These are phyloP conservation scores for Flaveria ramosissima DNA, from an alignment of 129 eudicot species.

Conservation along the genomic window DNA sequence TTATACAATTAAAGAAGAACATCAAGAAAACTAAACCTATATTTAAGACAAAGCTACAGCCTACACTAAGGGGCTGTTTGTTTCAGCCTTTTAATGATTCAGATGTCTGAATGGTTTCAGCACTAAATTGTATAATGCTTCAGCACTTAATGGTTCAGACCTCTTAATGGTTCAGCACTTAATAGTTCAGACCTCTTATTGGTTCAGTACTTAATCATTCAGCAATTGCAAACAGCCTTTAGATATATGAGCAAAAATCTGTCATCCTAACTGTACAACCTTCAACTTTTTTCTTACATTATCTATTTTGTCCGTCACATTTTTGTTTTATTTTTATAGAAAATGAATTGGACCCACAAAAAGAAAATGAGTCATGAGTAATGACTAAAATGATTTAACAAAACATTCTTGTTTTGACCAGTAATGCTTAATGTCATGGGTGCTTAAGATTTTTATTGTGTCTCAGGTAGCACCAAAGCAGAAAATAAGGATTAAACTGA, in stretches of 20 bases:
- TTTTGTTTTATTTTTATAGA: background rate
- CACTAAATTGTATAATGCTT: too few relatives aligned
- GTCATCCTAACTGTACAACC: background rate
- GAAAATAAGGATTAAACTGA: slow-evolving; percentile 78
- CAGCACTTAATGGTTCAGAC: too few relatives aligned
- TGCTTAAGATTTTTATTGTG: slow-evolving; percentile 3
- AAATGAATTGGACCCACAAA: background rate
- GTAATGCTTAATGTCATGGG: background rate
- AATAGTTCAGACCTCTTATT: too few relatives aligned
- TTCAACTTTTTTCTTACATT: background rate
- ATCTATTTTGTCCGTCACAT: background rate
- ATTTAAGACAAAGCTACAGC: background rate
- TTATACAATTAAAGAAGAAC: background rate
- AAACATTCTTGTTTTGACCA: background rate
- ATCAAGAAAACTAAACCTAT: background rate
- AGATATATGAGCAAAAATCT: background rate
- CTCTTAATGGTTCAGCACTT: too few relatives aligned
- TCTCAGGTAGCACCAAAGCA: slow-evolving; percentile 75
- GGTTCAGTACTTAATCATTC: too few relatives aligned
- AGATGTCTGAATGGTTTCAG: too few relatives aligned
- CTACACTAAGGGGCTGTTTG: too few relatives aligned
- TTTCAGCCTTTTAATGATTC: too few relatives aligned
- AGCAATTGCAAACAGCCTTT: too few relatives aligned
- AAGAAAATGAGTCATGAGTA: background rate
- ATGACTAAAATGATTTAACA: background rate